Percentiles rank a stretch among this genome's conserved stretches.
Conservation (phyloP, 2,329 filamentous ascomycete genomes). For the Penicillium corylophilum region DNA sequence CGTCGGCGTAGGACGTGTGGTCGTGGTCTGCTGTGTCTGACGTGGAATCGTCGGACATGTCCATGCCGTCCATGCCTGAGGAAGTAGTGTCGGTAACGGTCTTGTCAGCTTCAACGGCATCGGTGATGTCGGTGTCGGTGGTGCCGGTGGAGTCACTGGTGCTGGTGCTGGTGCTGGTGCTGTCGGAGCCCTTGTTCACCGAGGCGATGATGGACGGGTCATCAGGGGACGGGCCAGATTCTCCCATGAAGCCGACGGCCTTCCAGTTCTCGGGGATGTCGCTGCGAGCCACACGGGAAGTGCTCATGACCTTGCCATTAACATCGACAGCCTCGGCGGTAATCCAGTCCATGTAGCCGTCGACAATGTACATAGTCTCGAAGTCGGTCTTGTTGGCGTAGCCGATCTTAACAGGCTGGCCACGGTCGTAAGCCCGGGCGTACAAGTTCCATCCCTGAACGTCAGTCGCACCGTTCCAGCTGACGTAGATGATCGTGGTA, state of each 20-base stretch:
- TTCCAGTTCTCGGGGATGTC: constrained; percentile 30
- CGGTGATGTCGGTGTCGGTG: neutral
- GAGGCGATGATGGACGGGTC: constrained; percentile 27
- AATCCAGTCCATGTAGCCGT: constrained; percentile 31
- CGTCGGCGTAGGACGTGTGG: constrained; percentile 14
- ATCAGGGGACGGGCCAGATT: constrained; percentile 23
- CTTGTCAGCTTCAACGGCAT: neutral
- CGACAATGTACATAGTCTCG: constrained; percentile 33
- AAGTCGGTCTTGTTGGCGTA: constrained; percentile 32
- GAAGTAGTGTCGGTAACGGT: constrained; percentile 9
- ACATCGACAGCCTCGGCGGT: constrained; percentile 23
- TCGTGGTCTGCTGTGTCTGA: neutral
- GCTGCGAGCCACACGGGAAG: constrained; percentile 26
- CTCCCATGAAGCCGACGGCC: constrained; percentile 30
- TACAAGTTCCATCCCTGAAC: constrained; percentile 36
- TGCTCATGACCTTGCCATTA: constrained; percentile 21
- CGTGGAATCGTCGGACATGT: constrained; percentile 1
- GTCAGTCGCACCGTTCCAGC: constrained; percentile 37
- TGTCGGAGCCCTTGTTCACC: constrained; percentile 13
- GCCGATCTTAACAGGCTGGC: constrained; percentile 20
- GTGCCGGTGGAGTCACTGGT: neutral
- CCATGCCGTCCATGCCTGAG: constrained; percentile 17
- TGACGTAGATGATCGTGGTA: constrained; percentile 24
- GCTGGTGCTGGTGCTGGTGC: neutral
- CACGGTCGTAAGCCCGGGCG: constrained; percentile 18